Base-by-base conservation (phyloP, 2,329 filamentous ascomycete genomes). In the Calonectria fujianensis region DNA sequence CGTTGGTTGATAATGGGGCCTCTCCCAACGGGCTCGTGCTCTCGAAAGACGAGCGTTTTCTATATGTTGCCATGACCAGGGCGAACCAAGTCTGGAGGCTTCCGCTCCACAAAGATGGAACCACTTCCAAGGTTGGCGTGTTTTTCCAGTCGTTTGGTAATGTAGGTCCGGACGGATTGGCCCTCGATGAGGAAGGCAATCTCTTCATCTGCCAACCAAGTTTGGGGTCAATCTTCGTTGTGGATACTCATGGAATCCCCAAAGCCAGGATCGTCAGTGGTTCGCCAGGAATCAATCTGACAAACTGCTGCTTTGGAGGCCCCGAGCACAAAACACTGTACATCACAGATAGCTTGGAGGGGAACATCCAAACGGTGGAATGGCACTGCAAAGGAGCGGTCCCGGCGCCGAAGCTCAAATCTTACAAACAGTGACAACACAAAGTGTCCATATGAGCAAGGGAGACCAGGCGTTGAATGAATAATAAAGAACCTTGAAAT, bases 131-230 rank as follows among this genome's bases (percentile, higher is more conserved):
- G 69, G 84, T 71, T 0, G 85, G 84, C 0, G 74, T 85, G 0
- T 87, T 87, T 70, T 87, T 86, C 51, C 83, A 85, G 29, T 85
- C 83, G 0, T 87, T 86, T n/a, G 86, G 85, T 0, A 84, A 83
- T n/a, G 79, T 81, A 0, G 85, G 86, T 0, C 85, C 85, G 0
- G 86, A 87, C 73, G 85, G 85, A 0, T 75, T 87, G 2, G 82
- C 82, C 0, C 51, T 87, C 0, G 86, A 87, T 16, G 84, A 87
- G 37, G 85, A 87, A 65, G 84, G 83, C 0, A 85, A 78, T 54
- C 37, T 86, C 10, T 85, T 86, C 24, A 80, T 85, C 8, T 85
- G 83, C 27, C 82, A 85, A 51, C 83, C 84, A 2, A 84, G 83
- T 54, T 77, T 85, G 14, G 85, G 84, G 0, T 82, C 77, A 0